Conservation (phyloP, 257 asterid genomes). For the Solanum peruvianum region DNA sequence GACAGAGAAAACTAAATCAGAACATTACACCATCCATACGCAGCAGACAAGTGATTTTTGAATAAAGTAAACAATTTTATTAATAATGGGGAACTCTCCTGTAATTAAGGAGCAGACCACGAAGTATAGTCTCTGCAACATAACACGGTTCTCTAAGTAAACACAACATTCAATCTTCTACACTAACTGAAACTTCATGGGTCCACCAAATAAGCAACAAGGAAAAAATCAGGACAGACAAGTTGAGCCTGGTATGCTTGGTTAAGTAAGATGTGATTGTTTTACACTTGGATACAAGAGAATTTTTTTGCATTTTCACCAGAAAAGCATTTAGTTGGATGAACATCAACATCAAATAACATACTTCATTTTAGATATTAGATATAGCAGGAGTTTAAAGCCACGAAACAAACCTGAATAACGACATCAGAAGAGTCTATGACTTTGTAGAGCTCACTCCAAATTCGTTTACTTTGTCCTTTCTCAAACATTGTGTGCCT, state of each 20-base stretch:
- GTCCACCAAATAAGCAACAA: background rate
- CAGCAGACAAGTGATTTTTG: background rate
- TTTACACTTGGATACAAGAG: background rate
- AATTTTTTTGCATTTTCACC: background rate
- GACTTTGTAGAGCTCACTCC: constrained; percentile 99
- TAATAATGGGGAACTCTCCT: background rate
- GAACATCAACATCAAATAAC: background rate
- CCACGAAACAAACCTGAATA: constrained; percentile 48
- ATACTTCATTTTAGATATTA: background rate
- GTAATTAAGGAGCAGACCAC: background rate
- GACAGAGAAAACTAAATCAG: background rate
- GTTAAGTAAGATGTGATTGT: background rate
- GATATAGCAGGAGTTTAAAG: background rate
- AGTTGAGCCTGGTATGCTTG: background rate
- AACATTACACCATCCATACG: background rate
- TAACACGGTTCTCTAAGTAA: background rate
- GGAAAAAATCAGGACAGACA: background rate
- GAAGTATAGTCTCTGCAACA: background rate
- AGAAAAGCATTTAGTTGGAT: background rate
- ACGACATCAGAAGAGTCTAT: constrained; percentile 97
- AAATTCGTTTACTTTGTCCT: constrained; percentile 97
- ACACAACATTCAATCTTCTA: background rate
- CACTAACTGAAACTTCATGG: background rate
- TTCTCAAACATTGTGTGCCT: constrained; percentile 91
- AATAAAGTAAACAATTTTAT: background rate